Base-by-base conservation (phyloP, 2,329 filamentous ascomycete species). In the Botrytis porri region DNA sequence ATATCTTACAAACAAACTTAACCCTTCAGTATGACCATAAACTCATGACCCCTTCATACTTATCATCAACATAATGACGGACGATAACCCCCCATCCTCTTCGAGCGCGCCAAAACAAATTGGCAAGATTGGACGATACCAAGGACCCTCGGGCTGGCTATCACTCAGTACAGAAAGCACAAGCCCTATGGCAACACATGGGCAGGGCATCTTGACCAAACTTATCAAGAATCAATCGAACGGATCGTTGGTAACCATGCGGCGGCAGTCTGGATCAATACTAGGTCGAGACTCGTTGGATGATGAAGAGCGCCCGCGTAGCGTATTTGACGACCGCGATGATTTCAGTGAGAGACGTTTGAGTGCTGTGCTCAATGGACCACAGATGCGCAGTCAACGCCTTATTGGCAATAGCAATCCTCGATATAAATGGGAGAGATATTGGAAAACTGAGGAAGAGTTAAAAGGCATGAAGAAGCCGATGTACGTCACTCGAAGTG, bases 361-460 rank as follows among this genome's bases (percentile, higher is more conserved):
- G 69, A 88, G 83, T 73, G 84, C 86, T 75, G 84, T 91, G 74
- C 86, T 92, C 70, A 86, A 87, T 78, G 88, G 87, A n/a, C 90
- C 91, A 4, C 89, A 93, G 81, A 92, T 94, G 87, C 87, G 93
- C 75, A 94, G 92, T 80, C 92, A 94, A 88, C 88, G 93, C 71
- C 86, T 98, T 78, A 97, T 98, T 81, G 95, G 95, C 60, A 93
- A 93, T 78, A 93, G 89, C 77, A 98, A 96, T 81, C 93, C 93
- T 70, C 48, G 75, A 65, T 97, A 97, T 82, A 88, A 88, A 75
- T 98, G 94, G 92, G 91, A 94, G 80, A 88, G 87, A 74, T 98
- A 97, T 81, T 97, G 93, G 88, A 97, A 93, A 81, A 88, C 89
- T 0, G 90, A 94, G 43, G 90, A 92, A 41, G 87, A 97, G 80